Evolutionary conservation across 2,329 filamentous ascomycete species (phyloP), one percentile per base, ranked within the genome.

Genomic region (Setomelanomma holmii): DNA sequence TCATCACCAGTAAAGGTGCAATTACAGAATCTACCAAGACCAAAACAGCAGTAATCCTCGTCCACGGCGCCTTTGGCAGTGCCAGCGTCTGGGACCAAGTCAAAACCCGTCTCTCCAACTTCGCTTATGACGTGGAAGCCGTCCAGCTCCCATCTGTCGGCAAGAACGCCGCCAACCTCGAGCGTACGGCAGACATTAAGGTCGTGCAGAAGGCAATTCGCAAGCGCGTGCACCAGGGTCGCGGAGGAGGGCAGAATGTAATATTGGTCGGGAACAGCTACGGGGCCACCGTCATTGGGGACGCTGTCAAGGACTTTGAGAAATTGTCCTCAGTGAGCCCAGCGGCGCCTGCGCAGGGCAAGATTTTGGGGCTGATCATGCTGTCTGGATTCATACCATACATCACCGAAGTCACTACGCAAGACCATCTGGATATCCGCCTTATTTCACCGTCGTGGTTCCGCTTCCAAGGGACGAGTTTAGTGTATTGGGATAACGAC

Each of bases 241-340:
- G 27, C 3, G 27, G 14, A 30, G n/a, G n/a, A n/a, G n/a, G n/a
- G n/a, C 49, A 60, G 22, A 59, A 71, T 21, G 55, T 71, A 6
- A 27, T 72, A 8, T 35, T 72, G 1, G 61, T 69, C 5, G 65
- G 63, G 1, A 67, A 69, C 51, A 69, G 66, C 52, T 72, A 69
- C 39, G 67, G 61, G 4, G 63, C 53, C 11, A 64, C 60, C 7
- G 64, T 69, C 11, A 61, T 67, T 19, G 59, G 60, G 19, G 66
- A 68, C 40, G 67, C 67, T 4, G 63, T 69, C 43, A 55, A 56
- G 10, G 58, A 51, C 19, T 51, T 63, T 23, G 46, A 60, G 19
- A 27, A 30, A 10, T n/a, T 20, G 1, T 40, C 22, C 17, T 21
- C 38, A 8, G 11, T 24, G 2, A 41, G 12, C 1, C 27, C 17